Evolutionary conservation across 495 filamentous ascomycete species (phyloP).

Genomic region (Penicillium fimorum): DNA sequence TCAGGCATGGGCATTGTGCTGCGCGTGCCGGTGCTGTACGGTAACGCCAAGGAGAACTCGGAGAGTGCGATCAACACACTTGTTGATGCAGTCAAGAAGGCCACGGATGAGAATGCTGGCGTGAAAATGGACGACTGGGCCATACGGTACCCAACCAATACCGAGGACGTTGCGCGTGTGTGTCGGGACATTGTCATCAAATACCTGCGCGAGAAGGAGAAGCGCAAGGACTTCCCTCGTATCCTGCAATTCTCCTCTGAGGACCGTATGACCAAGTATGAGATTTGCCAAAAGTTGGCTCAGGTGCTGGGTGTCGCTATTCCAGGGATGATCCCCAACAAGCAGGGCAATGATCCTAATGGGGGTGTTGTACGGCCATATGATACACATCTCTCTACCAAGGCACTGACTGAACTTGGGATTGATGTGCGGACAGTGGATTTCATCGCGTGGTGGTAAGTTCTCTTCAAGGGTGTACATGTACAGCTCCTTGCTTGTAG

Average conservation of each 20-base stretch:
- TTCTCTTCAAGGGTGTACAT: constrained; percentile 14
- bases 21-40: constrained; percentile 87
- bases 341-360: constrained; percentile 73
- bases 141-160: constrained; percentile 80
- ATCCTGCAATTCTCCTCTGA: constrained; percentile 88
- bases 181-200: constrained; percentile 66
- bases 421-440: constrained; percentile 74
- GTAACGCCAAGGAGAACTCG: constrained; percentile 51
- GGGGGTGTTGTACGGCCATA: constrained; percentile 77
- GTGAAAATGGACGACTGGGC: constrained; percentile 90
- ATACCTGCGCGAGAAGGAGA: constrained; percentile 53
- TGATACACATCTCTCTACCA: constrained; percentile 84
- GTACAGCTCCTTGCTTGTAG: constrained; percentile 9
- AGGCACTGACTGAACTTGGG: constrained; percentile 68
- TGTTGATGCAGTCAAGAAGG: constrained; percentile 69
- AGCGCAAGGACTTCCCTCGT: constrained; percentile 54
- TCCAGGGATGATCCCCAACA: constrained; percentile 67
- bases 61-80: constrained; percentile 86
- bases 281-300: constrained; percentile 78
- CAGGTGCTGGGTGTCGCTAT: constrained; percentile 77
- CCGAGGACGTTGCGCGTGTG: constrained; percentile 84
- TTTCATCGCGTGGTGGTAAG: constrained; percentile 84
- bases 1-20: constrained; percentile 65
- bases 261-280: constrained; percentile 85
- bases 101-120: constrained; percentile 55